Evolutionary conservation across 139 green algal species (phyloP), one percentile per base, ranked within the genome.

Genomic region (Chlorella sp.): DNA sequence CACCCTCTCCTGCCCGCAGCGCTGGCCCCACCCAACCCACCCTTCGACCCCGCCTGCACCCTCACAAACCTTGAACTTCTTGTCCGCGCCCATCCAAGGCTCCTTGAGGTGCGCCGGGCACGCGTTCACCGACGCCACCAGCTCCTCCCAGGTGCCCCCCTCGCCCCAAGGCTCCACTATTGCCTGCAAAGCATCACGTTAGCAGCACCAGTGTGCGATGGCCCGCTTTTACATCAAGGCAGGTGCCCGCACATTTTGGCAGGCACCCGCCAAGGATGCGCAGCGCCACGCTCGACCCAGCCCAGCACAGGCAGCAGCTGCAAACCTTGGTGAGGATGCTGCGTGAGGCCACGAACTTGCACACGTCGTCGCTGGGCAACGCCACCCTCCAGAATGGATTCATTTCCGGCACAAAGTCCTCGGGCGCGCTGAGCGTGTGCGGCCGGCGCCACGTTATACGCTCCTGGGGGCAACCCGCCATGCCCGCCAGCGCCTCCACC

Each of bases 161-260:
- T 96, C 87, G 26, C 89, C 92, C 92, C 92, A 97, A 22, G 95
- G 6, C 67, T 97, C 91, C 33, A 93, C 71, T 1, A 96, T 49
- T 10, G 72, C 78, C 85, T 94, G 82, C 61, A 10, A 55, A 17
- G 42, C n/a, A n/a, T n/a, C n/a, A n/a, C n/a, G n/a, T n/a, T n/a
- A n/a, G n/a, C n/a, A n/a, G n/a, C n/a, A n/a, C n/a, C n/a, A n/a
- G n/a, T n/a, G n/a, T n/a, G n/a, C n/a, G n/a, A n/a, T n/a, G n/a
- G n/a, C n/a, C n/a, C n/a, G n/a, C n/a, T n/a, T n/a, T n/a, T n/a
- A n/a, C n/a, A n/a, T n/a, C n/a, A n/a, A n/a, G n/a, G n/a, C n/a
- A n/a, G n/a, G n/a, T n/a, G n/a, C n/a, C n/a, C n/a, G n/a, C n/a
- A n/a, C n/a, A n/a, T n/a, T n/a, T n/a, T n/a, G n/a, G n/a, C n/a